Conservation (phyloP, 2,329 filamentous ascomycete genomes). For the Aspergillus intermedius region DNA sequence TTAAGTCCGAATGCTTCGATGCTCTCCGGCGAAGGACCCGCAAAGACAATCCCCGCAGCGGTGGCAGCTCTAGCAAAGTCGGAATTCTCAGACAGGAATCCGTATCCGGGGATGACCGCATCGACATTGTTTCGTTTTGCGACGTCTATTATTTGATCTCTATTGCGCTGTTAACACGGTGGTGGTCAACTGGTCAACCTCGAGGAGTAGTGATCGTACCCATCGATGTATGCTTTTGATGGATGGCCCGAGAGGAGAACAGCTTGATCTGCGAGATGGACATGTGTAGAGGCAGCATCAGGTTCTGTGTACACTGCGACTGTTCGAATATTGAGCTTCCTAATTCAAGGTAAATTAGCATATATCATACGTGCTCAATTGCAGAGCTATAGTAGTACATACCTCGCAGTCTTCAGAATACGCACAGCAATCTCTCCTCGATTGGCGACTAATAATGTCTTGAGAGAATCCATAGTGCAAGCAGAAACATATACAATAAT, state of each 20-base stretch:
- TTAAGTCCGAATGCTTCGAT: slow-evolving; percentile 56
- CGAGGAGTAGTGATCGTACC: slow-evolving; percentile 12
- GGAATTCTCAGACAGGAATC: slow-evolving; percentile 59
- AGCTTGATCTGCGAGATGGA: slow-evolving; percentile 48
- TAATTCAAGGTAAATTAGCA: slow-evolving; percentile 5
- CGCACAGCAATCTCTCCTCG: slow-evolving; percentile 54
- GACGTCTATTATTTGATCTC: slow-evolving; percentile 42
- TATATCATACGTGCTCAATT: neutral
- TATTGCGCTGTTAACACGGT: neutral
- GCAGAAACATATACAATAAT: neutral
- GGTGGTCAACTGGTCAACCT: neutral
- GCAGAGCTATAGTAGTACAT: slow-evolving; percentile 1
- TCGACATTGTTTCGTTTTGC: slow-evolving; percentile 46
- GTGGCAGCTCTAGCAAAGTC: slow-evolving; percentile 52
- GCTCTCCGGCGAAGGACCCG: slow-evolving; percentile 50
- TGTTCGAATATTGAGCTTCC: slow-evolving; percentile 44
- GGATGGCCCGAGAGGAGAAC: slow-evolving; percentile 45
- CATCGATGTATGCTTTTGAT: slow-evolving; percentile 46
- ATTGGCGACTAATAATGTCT: slow-evolving; percentile 53
- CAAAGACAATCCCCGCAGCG: slow-evolving; percentile 52
- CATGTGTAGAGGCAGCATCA: slow-evolving; percentile 51
- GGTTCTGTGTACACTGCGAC: slow-evolving; percentile 54
- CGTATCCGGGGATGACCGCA: slow-evolving; percentile 61
- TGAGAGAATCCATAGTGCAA: slow-evolving; percentile 33
- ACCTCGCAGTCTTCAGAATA: slow-evolving; percentile 47